A percentile compares a stretch with the other conserved stretches of the same genome.
phyloP scores from a whole-genome alignment of 73 alveolate species.

The Chromera velia region DNA sequence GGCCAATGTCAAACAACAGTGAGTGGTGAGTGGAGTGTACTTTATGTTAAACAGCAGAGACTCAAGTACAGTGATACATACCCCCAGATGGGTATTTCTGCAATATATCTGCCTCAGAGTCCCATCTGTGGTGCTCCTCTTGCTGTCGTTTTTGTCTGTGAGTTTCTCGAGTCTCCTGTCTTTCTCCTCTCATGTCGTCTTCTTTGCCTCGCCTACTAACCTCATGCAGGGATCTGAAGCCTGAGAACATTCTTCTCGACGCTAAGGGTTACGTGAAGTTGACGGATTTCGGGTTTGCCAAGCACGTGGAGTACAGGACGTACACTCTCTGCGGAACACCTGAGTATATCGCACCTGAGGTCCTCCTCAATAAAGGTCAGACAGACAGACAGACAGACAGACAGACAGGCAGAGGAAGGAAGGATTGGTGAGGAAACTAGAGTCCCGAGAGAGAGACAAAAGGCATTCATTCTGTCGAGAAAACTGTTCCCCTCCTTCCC shows the following conservation, averaged over 20 bases:
- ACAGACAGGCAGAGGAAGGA: neutral
- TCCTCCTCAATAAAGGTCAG: slow-evolving; percentile 12
- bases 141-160: neutral
- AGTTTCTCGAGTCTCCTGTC: neutral
- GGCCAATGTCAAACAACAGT: too few species aligned
- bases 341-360: slow-evolving; percentile 45
- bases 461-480: too few species aligned
- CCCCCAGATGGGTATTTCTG: neutral
- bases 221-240: slow-evolving; percentile 17
- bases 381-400: neutral
- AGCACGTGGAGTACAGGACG: slow-evolving; percentile 84
- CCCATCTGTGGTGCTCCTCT: neutral
- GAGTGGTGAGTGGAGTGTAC: too few species aligned
- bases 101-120: too few species aligned
- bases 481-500: too few species aligned
- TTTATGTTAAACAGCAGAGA: neutral
- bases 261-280: slow-evolving; percentile 89
- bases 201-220: too few species aligned
- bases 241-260: slow-evolving; percentile 48
- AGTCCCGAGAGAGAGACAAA: too few species aligned
- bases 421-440: too few species aligned
- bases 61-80: neutral
- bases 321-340: slow-evolving; percentile 72
- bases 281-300: slow-evolving; percentile 96
- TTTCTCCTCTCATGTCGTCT: too few species aligned